Percentiles rank a stretch among this genome's conserved stretches.
Evolutionary conservation across 129 eudicot genomes (phyloP).

Genomic region (Mikania micrantha): DNA sequence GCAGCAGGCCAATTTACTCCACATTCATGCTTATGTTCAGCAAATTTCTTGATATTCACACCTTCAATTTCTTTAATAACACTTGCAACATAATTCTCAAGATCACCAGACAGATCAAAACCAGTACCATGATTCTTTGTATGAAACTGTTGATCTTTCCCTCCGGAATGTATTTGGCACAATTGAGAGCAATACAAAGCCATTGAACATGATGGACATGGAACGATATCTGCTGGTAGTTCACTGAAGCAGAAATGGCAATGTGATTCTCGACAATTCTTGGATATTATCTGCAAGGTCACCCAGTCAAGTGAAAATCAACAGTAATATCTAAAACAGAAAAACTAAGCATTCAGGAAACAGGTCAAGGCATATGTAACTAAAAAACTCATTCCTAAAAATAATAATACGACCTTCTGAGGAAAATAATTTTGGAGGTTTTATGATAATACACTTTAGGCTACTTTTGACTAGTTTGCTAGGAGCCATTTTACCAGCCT

Average conservation of each 20-base stretch:
- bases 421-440: neutral
- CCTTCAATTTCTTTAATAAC: conserved; percentile 29
- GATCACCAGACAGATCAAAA: conserved; percentile 50
- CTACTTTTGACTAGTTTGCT: neutral
- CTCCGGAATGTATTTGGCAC: conserved; percentile 71
- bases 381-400: neutral
- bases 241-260: conserved; percentile 84
- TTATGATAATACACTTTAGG: neutral
- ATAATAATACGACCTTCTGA: neutral
- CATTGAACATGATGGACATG: conserved; percentile 69
- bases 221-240: conserved; percentile 66
- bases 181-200: conserved; percentile 67
- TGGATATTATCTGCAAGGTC: conserved; percentile 61
- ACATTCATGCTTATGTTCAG: conserved; percentile 83
- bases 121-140: conserved; percentile 19
- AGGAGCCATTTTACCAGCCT: neutral
- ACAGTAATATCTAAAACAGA: neutral
- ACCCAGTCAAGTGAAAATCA: conserved; percentile 8
- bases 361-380: neutral
- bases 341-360: neutral
- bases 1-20: conserved; percentile 87
- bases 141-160: conserved; percentile 16
- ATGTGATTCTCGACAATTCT: conserved; percentile 73
- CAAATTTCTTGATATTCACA: conserved; percentile 23
- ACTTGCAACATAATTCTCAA: conserved; percentile 41